phyloP scores from a whole-genome alignment of 1,284 basidiomycete genomes.

The Marasmius sp. region DNA sequence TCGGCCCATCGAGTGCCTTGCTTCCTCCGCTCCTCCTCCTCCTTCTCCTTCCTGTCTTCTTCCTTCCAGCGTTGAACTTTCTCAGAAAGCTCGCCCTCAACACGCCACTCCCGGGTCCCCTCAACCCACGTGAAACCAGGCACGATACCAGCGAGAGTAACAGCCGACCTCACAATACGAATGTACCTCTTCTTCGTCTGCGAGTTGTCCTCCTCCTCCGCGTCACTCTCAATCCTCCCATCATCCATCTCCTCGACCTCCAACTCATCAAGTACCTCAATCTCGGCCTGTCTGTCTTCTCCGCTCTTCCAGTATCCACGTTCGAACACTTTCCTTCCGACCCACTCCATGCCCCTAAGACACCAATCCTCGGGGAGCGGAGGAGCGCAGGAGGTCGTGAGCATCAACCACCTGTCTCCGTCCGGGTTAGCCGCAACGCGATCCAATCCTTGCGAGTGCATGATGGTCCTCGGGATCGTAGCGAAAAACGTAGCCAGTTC shows the following conservation, averaged over 20 bases:
- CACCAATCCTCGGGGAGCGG: constrained; percentile 96
- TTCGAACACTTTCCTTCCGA: constrained; percentile 84
- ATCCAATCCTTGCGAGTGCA: constrained; percentile 40
- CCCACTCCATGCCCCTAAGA: constrained; percentile 94
- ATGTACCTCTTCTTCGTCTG: constrained; percentile 60
- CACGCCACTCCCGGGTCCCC: constrained; percentile 61
- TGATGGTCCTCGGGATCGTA: constrained; percentile 57
- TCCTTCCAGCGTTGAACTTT: constrained; percentile 74
- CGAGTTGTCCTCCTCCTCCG: constrained; percentile 42
- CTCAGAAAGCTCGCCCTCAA: constrained; percentile 65
- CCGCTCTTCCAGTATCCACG: constrained; percentile 86
- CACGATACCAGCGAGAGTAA: constrained; percentile 68
- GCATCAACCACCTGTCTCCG: constrained; percentile 51
- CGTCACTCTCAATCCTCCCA: constrained; percentile 77
- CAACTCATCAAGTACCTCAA: constrained; percentile 73
- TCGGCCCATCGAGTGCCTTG: constrained; percentile 61
- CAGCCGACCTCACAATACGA: constrained; percentile 71
- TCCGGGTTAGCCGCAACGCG: constrained; percentile 8
- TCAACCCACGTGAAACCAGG: constrained; percentile 76
- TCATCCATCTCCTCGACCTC: constrained; percentile 64
- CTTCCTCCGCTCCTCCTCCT: constrained; percentile 67
- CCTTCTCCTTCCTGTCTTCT: constrained; percentile 60
- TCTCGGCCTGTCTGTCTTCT: constrained; percentile 68
- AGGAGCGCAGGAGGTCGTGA: constrained; percentile 63
- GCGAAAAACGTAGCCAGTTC: constrained; percentile 69